Conservation (phyloP, 2,329 filamentous ascomycete species). For the Ophiostoma himal-ulmi region DNA sequence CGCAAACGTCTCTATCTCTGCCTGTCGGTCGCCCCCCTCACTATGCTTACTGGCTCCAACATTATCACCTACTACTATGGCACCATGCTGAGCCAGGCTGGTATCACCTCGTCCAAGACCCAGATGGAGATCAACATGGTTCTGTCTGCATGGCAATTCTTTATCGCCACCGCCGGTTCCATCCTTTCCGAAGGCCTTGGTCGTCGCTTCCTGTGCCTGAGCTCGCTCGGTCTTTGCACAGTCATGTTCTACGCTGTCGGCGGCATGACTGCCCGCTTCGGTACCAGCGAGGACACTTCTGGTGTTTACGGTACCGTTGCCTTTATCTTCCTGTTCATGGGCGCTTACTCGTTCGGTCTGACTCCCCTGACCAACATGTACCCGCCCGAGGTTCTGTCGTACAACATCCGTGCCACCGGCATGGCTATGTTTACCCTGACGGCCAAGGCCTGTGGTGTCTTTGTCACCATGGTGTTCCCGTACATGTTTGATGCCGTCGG, state of each 20-base stretch:
- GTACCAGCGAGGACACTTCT: constrained; percentile 23
- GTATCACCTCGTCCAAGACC: constrained; percentile 25
- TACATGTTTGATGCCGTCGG: constrained; percentile 27
- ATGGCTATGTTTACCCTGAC: constrained; percentile 26
- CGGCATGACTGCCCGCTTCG: constrained; percentile 41
- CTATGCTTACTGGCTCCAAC: constrained; percentile 22
- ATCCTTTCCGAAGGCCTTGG: constrained; percentile 28
- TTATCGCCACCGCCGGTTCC: constrained; percentile 26
- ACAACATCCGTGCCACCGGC: constrained; percentile 26
- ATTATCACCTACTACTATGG: constrained; percentile 26
- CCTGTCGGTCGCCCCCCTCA: constrained; percentile 28
- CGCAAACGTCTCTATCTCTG: constrained; percentile 19
- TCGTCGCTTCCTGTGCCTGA: constrained; percentile 32
- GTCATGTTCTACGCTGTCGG: constrained; percentile 29
- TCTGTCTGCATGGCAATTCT: constrained; percentile 27
- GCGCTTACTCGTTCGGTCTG: constrained; percentile 28
- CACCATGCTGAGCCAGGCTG: constrained; percentile 25
- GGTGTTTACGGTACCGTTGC: constrained; percentile 28
- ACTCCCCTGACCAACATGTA: constrained; percentile 28
- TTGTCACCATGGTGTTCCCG: constrained; percentile 28
- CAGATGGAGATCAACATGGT: constrained; percentile 28
- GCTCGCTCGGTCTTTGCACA: constrained; percentile 31
- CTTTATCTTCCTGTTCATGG: constrained; percentile 29
- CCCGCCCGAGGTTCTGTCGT: constrained; percentile 26
- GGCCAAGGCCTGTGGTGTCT: constrained; percentile 26